These are phyloP conservation scores for Colletotrichum chrysophilum DNA, from an alignment of 2,329 filamentous ascomycete species.

Conservation along the genomic window DNA sequence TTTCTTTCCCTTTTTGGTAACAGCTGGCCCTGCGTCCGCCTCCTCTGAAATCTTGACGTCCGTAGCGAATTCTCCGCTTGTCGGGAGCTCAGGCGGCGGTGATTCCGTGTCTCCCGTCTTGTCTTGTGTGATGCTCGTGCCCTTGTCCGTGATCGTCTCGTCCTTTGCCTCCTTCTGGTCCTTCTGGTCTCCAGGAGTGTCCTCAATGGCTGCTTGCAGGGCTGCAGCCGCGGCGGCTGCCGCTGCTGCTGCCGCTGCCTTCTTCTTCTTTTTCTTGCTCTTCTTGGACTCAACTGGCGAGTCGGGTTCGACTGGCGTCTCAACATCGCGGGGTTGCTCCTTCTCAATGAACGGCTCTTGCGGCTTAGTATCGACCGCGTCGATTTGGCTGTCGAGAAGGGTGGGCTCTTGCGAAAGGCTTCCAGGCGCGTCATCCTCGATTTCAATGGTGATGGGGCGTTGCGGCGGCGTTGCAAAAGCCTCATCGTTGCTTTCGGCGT, in stretches of 20 bases:
- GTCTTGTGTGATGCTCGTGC: conserved; percentile 2
- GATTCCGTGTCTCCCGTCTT: conserved; percentile 11
- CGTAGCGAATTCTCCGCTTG: conserved; percentile 15
- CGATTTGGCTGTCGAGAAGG: conserved; percentile 6
- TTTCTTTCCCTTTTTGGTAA: conserved; percentile 38
- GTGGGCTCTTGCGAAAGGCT: conserved; percentile 1
- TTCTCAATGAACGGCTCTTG: conserved; percentile 13
- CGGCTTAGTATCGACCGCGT: neutral
- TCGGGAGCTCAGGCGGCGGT: conserved; percentile 6
- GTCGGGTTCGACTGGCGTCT: neutral
- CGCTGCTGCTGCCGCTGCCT: neutral
- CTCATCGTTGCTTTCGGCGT: neutral
- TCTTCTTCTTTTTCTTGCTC: conserved; percentile 31
- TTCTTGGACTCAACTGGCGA: conserved; percentile 27
- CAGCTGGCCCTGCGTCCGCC: conserved; percentile 26
- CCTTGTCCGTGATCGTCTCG: neutral
- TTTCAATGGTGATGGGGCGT: neutral
- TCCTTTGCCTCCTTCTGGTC: conserved; percentile 1
- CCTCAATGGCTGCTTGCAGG: neutral
- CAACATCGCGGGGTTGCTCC: neutral
- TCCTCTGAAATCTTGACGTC: conserved; percentile 17
- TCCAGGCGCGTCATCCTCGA: neutral
- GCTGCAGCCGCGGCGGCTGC: neutral
- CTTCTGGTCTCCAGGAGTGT: neutral
- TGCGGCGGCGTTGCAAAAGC: neutral